Conservation (phyloP, 345 rosid species). For the Populus davidiana region DNA sequence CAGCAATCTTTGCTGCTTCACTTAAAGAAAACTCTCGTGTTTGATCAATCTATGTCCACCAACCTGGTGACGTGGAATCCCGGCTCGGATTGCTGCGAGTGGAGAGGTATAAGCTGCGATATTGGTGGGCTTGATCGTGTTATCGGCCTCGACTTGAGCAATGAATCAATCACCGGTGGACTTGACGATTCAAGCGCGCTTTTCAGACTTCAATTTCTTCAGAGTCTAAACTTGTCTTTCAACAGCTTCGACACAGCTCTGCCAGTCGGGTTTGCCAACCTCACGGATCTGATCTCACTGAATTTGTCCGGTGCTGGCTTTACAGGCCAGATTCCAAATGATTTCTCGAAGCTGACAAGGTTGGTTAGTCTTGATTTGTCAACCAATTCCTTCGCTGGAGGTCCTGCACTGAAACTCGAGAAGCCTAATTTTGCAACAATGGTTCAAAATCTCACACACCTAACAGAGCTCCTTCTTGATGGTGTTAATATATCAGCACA, state of each 20-base stretch:
- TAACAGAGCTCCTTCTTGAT: conserved; percentile 31
- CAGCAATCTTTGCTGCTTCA: conserved; percentile 36
- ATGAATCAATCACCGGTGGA: neutral
- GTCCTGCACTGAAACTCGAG: conserved; percentile 15
- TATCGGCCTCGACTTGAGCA: conserved; percentile 37
- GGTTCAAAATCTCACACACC: conserved; percentile 20
- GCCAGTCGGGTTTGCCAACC: conserved; percentile 30
- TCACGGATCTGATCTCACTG: conserved; percentile 25
- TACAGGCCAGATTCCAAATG: conserved; percentile 33
- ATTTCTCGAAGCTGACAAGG: conserved; percentile 29
- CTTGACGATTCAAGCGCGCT: conserved; percentile 33
- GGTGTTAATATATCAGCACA: conserved; percentile 31
- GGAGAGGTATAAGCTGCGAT: conserved; percentile 48
- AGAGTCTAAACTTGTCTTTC: conserved; percentile 36
- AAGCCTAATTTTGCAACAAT: conserved; percentile 31
- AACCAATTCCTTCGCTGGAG: neutral
- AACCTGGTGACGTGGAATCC: conserved; percentile 32
- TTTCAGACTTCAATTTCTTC: conserved; percentile 38
- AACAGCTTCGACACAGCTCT: conserved; percentile 25
- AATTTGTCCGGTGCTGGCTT: conserved; percentile 45
- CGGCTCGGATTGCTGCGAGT: conserved; percentile 30
- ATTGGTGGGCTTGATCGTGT: conserved; percentile 32
- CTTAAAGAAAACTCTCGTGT: conserved; percentile 27
- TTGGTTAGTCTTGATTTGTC: conserved; percentile 51
- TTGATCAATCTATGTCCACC: neutral